Conservation (phyloP, 768 basidiomycete genomes). For the Tylopilus felleus region DNA sequence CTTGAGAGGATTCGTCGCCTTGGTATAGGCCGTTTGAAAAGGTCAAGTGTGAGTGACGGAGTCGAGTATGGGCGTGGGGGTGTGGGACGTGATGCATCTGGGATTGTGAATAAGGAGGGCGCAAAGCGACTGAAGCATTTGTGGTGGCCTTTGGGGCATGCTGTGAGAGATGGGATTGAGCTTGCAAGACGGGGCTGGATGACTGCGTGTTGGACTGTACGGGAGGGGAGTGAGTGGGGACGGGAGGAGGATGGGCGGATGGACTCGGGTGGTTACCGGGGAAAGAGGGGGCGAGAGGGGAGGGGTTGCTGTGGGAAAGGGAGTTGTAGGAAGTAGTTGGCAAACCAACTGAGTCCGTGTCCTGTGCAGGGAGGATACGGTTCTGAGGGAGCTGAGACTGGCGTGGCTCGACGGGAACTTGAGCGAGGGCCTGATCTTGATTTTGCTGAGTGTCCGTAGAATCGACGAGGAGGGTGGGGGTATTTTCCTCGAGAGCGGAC, state of each 20-base stretch:
- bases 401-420: constrained; percentile 5
- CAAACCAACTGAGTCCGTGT: constrained; percentile 6
- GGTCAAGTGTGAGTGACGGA: constrained; percentile 57
- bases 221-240: constrained; percentile 22
- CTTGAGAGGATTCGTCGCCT: constrained; percentile 25
- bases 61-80: constrained; percentile 73
- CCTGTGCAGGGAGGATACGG: constrained; percentile 19
- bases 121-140: constrained; percentile 45
- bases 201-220: constrained; percentile 21
- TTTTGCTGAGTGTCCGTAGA: constrained; percentile 12
- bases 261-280: constrained; percentile 14
- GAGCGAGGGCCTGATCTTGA: constrained; percentile 7
- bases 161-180: constrained; percentile 19
- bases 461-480: constrained; percentile 18
- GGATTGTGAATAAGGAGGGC: constrained; percentile 52
- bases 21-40: constrained; percentile 41
- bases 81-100: constrained; percentile 82
- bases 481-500: constrained; percentile 24
- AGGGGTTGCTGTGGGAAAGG: constrained; percentile 24
- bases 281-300: constrained; percentile 19
- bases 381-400: constrained; percentile 18
- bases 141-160: constrained; percentile 31
- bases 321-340: constrained; percentile 16
- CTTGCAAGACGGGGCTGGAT: constrained; percentile 13
- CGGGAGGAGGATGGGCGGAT: constrained; percentile 17